phyloP scores from a whole-genome alignment of 2,329 filamentous ascomycete species.

The Talaromyces atroroseus region DNA sequence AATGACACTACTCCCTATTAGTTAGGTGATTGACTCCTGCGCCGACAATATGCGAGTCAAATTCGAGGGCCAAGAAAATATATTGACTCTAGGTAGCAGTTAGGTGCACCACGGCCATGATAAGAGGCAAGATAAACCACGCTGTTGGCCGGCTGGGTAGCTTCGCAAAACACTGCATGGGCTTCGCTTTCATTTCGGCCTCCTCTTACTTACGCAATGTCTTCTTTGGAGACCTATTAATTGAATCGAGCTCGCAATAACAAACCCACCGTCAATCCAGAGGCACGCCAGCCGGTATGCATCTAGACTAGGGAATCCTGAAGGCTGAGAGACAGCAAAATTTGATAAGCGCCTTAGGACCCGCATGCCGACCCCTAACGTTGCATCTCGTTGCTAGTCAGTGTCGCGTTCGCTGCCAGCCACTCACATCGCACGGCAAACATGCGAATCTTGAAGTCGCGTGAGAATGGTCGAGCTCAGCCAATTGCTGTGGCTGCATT shows the following conservation, averaged over 20 bases:
- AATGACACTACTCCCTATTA: not conserved
- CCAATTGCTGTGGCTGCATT: not conserved
- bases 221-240: not conserved
- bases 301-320: not conserved
- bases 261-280: not conserved
- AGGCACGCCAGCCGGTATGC: not conserved
- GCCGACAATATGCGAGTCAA: not conserved
- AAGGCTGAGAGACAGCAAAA: not conserved
- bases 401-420: not conserved
- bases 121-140: not conserved
- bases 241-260: not conserved
- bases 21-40: not conserved
- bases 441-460: not conserved
- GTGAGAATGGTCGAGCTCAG: not conserved
- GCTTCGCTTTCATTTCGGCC: not conserved
- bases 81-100: not conserved
- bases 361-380: not conserved
- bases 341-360: not conserved
- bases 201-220: not conserved
- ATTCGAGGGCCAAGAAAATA: too few relatives aligned
- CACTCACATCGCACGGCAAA: conserved; percentile 6
- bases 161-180: not conserved
- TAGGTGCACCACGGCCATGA: not conserved
- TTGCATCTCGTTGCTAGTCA: not conserved
- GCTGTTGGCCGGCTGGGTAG: not conserved